Evolutionary conservation across 345 rosid genomes (phyloP).

Genomic region (Adansonia digitata): DNA sequence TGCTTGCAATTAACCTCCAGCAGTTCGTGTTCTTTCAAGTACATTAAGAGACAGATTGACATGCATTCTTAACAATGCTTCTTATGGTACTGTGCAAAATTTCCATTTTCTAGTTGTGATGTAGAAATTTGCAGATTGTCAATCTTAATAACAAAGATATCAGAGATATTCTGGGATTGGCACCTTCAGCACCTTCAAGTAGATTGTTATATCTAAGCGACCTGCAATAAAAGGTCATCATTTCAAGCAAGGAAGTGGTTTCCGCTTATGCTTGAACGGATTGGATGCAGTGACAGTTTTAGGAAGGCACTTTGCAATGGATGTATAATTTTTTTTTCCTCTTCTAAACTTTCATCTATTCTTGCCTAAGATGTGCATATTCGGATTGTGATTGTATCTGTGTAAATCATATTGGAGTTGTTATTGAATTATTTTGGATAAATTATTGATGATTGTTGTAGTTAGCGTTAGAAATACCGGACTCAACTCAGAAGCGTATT

Average conservation of each 20-base stretch:
- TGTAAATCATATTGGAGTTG: slow-evolving; percentile 33
- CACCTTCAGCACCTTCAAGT: slow-evolving; percentile 93
- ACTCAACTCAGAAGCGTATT: no score
- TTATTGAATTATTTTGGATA: slow-evolving; percentile 19
- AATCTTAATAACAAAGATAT: slow-evolving; percentile 83
- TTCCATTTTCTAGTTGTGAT: slow-evolving; percentile 4
- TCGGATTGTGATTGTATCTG: slow-evolving; percentile 18
- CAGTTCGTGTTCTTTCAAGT: background rate
- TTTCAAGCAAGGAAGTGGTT: slow-evolving; percentile 3
- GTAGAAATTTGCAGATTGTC: slow-evolving; percentile 58
- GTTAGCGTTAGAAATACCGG: no score
- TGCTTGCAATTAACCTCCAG: background rate
- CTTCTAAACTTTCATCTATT: slow-evolving; percentile 10
- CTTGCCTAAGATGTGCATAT: slow-evolving; percentile 38
- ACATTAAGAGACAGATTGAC: background rate
- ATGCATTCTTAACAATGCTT: slow-evolving; percentile 11
- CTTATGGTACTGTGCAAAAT: background rate
- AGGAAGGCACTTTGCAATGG: slow-evolving; percentile 13
- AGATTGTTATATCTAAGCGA: slow-evolving; percentile 60
- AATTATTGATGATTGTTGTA: no score
- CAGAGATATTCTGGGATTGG: slow-evolving; percentile 96
- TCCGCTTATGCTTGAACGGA: slow-evolving; percentile 2
- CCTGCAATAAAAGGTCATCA: slow-evolving; percentile 23
- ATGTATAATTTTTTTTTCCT: background rate
- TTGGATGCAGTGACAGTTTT: slow-evolving; percentile 7